phyloP scores from a whole-genome alignment of 768 basidiomycete species.

The Lactarius akahatsu region DNA sequence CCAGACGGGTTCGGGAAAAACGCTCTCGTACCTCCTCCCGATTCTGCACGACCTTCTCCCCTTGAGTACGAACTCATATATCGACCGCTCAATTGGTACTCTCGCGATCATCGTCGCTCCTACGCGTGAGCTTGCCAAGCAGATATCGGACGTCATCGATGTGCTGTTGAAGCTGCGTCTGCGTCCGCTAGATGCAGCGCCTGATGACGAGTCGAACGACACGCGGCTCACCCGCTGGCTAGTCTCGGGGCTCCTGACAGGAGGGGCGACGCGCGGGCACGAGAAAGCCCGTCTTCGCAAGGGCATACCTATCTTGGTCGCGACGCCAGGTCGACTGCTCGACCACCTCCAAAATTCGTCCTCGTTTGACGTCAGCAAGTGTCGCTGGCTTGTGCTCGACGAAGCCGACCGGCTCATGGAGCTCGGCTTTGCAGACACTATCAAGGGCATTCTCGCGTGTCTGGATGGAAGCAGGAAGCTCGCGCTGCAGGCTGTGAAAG shows the following conservation, averaged over 20 bases:
- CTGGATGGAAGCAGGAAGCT: constrained; percentile 80
- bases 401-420: constrained; percentile 99
- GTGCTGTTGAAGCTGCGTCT: constrained; percentile 73
- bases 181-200: constrained; percentile 53
- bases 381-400: constrained; percentile 93
- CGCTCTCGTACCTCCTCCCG: constrained; percentile 88
- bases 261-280: constrained; percentile 91
- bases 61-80: constrained; percentile 84
- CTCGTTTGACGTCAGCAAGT: constrained; percentile 89
- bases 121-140: constrained; percentile 93
- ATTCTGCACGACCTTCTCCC: constrained; percentile 94
- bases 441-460: constrained; percentile 83
- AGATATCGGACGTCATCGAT: constrained; percentile 95
- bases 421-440: constrained; percentile 94
- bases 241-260: constrained; percentile 88
- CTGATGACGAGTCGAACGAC: constrained; percentile 45
- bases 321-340: constrained; percentile 91
- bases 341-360: constrained; percentile 97
- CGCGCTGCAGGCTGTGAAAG: constrained; percentile 62
- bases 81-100: constrained; percentile 93
- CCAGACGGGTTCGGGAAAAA: constrained; percentile 97
- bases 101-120: constrained; percentile 93
- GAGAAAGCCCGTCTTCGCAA: constrained; percentile 96
- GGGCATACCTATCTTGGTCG: constrained; percentile 91
- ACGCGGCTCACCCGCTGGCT: constrained; percentile 81